Conservation (phyloP, 352 stramenopile species). For the Pythium plurisporium region DNA sequence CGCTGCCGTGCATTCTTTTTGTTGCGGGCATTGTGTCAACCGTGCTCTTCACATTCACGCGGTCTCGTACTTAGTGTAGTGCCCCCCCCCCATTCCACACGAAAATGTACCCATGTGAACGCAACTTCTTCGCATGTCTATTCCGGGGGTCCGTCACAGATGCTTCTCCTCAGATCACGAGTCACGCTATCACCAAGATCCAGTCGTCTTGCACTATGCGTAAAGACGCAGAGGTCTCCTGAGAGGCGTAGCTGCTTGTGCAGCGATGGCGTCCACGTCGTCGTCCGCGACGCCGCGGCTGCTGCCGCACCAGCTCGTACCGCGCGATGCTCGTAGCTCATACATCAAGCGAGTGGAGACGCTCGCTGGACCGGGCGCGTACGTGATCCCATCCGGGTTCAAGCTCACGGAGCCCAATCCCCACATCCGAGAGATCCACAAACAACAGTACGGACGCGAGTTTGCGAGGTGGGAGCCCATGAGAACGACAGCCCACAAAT, state of each 20-base stretch:
- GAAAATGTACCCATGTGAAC: conserved; percentile 12
- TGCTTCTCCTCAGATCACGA: conserved; percentile 20
- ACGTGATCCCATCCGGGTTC: conserved; percentile 60
- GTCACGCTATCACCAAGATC: neutral
- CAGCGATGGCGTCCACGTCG: neutral
- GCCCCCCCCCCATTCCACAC: no score
- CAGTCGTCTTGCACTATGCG: no score
- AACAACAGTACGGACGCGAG: conserved; percentile 46
- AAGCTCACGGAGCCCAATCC: conserved; percentile 27
- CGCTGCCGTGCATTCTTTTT: conserved; percentile 60
- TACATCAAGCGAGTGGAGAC: conserved; percentile 54
- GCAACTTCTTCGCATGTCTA: neutral
- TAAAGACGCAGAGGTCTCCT: neutral
- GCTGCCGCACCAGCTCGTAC: conserved; percentile 28
- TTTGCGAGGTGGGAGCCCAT: conserved; percentile 37
- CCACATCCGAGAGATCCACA: conserved; percentile 40
- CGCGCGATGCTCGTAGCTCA: conserved; percentile 27
- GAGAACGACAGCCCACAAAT: neutral
- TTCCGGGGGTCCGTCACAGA: neutral
- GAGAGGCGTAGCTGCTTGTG: neutral
- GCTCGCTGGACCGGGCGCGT: conserved; percentile 43
- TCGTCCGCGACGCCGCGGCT: neutral
- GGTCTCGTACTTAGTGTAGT: conserved; percentile 7
- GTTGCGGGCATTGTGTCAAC: conserved; percentile 41
- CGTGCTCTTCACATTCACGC: conserved; percentile 31